Percentiles rank a stretch among this genome's conserved stretches.
Conservation (phyloP, 805 yeast genomes). For the Cyberlindnera mississippiensis region DNA sequence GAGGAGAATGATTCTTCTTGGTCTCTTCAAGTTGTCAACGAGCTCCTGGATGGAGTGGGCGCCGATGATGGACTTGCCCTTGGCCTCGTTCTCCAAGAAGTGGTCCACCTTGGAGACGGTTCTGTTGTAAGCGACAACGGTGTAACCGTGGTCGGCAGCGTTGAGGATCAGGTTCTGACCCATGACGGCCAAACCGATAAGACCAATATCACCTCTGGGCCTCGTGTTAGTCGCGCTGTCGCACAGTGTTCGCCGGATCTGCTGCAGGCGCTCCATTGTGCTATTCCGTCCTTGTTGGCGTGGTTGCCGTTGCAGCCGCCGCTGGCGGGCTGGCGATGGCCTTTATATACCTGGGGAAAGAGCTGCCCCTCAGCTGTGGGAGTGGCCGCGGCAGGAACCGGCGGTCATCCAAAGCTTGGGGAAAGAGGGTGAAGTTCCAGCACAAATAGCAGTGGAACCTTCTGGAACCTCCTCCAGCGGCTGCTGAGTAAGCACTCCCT, state of each 20-base stretch:
- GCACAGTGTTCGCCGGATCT: constrained; percentile 4
- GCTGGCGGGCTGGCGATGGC: not conserved
- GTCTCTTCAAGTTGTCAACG: constrained; percentile 85
- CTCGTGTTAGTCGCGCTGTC: constrained; percentile 15
- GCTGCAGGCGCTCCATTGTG: constrained; percentile 13
- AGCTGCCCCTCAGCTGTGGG: not conserved
- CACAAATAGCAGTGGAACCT: too few species aligned
- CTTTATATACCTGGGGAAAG: not conserved
- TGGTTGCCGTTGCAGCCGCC: not conserved
- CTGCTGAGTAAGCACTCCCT: too few species aligned
- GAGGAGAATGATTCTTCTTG: constrained; percentile 89
- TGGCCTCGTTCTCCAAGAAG: constrained; percentile 91
- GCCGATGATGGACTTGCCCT: constrained; percentile 94
- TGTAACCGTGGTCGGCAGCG: constrained; percentile 98
- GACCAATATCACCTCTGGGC: constrained; percentile 89
- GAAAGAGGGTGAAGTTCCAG: not conserved
- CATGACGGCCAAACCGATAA: constrained; percentile 99
- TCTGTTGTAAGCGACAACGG: constrained; percentile 98
- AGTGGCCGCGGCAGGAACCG: not conserved
- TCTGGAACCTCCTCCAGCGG: too few species aligned
- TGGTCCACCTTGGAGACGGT: constrained; percentile 94
- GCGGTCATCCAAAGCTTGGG: too few species aligned
- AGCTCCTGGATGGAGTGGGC: constrained; percentile 91
- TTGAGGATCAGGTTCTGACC: constrained; percentile 97
- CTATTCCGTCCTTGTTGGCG: not conserved